phyloP scores from a whole-genome alignment of 2,329 filamentous ascomycete species.

The Geosmithia putterillii region DNA sequence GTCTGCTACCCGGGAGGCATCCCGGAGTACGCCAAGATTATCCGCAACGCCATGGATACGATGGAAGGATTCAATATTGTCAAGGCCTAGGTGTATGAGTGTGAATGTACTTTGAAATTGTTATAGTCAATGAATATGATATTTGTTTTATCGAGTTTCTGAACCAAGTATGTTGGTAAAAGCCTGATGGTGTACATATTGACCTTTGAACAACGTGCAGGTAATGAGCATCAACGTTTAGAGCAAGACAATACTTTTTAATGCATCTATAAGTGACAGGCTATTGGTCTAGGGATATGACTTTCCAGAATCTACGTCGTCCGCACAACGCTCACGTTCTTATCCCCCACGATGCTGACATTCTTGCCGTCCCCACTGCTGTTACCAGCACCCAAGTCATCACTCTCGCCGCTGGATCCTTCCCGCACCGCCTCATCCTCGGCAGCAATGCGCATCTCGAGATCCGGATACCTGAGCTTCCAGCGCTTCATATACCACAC shows the following conservation, averaged over 20 bases:
- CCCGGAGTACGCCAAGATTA: constrained; percentile 17
- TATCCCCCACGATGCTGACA: background rate
- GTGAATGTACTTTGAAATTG: background rate
- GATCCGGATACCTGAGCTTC: constrained; percentile 5
- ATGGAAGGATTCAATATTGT: constrained; percentile 22
- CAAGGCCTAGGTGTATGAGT: constrained; percentile 1
- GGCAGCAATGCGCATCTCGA: background rate
- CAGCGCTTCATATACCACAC: constrained; percentile 13
- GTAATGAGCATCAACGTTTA: too few species aligned
- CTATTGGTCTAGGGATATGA: too few species aligned
- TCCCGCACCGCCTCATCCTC: background rate
- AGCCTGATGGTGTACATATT: too few species aligned
- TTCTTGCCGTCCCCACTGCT: background rate
- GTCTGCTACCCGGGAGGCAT: constrained; percentile 33
- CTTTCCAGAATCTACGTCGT: background rate
- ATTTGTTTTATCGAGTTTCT: background rate
- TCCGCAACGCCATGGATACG: constrained; percentile 17
- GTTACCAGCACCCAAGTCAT: too few species aligned
- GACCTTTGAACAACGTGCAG: too few species aligned
- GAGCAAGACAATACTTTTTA: too few species aligned
- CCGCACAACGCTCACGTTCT: background rate
- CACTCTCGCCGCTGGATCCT: background rate
- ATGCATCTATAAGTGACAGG: too few species aligned
- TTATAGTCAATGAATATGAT: background rate
- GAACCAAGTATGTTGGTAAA: too few species aligned